A percentile compares a stretch with the other conserved stretches of the same genome.
Evolutionary conservation across 139 green algal species (phyloP).

Genomic region (Coelastrella sp.): DNA sequence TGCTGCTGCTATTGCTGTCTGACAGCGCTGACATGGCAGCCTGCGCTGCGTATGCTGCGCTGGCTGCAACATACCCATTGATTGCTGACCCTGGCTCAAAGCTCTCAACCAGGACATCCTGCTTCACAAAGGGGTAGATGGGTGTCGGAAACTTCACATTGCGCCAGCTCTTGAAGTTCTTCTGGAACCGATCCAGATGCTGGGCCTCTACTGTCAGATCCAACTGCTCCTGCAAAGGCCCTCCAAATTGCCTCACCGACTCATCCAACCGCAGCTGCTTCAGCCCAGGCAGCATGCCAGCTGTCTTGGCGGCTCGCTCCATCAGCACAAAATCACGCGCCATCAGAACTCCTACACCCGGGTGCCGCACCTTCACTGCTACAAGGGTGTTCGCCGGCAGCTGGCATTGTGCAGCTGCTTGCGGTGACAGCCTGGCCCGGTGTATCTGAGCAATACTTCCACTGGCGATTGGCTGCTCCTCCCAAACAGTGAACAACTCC

Average conservation of each 20-base stretch:
- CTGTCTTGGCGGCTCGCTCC: conserved; percentile 66
- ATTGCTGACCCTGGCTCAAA: conserved; percentile 88
- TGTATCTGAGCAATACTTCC: conserved; percentile 95
- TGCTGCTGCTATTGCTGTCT: conserved; percentile 22
- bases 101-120: conserved; percentile 90
- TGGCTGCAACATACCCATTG: conserved; percentile 55
- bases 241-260: conserved; percentile 87
- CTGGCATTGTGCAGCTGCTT: conserved; percentile 46
- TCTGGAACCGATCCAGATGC: conserved; percentile 79
- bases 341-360: conserved; percentile 80
- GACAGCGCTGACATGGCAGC: not conserved
- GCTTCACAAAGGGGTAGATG: conserved; percentile 82
- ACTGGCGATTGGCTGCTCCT: conserved; percentile 85
- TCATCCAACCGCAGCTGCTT: conserved; percentile 84
- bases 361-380: conserved; percentile 86
- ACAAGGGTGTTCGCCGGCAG: conserved; percentile 58
- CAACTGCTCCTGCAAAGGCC: conserved; percentile 88
- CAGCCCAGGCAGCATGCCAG: conserved; percentile 66
- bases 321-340: conserved; percentile 88
- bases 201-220: conserved; percentile 83
- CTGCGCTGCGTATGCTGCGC: conserved; percentile 19
- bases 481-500: conserved; percentile 89
- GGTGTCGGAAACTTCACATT: conserved; percentile 68
- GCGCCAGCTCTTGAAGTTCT: conserved; percentile 82
- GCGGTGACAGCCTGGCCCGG: conserved; percentile 14